phyloP scores from a whole-genome alignment of 1,284 basidiomycete genomes.

The Naganishia sp. region DNA sequence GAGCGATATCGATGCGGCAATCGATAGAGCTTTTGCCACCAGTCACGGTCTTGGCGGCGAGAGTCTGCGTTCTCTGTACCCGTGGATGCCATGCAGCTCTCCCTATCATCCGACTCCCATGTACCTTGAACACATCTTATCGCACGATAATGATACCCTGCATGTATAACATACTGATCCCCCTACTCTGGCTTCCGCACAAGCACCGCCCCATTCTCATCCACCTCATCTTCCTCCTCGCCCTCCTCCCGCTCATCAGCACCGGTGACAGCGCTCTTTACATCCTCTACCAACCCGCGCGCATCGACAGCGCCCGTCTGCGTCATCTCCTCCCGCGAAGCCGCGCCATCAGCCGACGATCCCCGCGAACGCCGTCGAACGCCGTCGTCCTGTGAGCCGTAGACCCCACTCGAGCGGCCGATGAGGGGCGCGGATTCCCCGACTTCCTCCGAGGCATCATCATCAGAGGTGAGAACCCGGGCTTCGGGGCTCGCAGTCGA shows the following conservation, averaged over 20 bases:
- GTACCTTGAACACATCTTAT: background rate
- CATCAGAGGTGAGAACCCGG: background rate
- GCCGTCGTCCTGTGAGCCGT: conserved; percentile 17
- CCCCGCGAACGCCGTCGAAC: conserved; percentile 9
- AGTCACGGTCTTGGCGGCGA: background rate
- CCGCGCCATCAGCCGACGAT: background rate
- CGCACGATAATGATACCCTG: background rate
- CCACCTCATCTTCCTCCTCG: conserved; percentile 33
- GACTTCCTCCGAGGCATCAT: background rate
- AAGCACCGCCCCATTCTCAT: conserved; percentile 35
- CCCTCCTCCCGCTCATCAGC: conserved; percentile 2
- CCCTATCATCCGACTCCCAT: background rate
- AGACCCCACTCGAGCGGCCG: conserved; percentile 26
- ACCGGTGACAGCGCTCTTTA: conserved; percentile 20
- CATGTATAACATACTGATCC: too few species aligned
- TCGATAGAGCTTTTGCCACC: too few species aligned
- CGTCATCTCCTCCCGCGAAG: conserved; percentile 16
- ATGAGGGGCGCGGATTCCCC: conserved; percentile 1
- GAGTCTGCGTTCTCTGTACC: background rate
- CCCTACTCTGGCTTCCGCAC: conserved; percentile 30
- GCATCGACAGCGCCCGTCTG: conserved; percentile 39
- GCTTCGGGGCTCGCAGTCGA: conserved; percentile 37
- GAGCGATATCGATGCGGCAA: too few species aligned
- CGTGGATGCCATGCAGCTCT: background rate
- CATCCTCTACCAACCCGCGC: conserved; percentile 7